These are phyloP conservation scores for Candida easanensis DNA, from an alignment of 805 yeast genomes.

Conservation along the genomic window DNA sequence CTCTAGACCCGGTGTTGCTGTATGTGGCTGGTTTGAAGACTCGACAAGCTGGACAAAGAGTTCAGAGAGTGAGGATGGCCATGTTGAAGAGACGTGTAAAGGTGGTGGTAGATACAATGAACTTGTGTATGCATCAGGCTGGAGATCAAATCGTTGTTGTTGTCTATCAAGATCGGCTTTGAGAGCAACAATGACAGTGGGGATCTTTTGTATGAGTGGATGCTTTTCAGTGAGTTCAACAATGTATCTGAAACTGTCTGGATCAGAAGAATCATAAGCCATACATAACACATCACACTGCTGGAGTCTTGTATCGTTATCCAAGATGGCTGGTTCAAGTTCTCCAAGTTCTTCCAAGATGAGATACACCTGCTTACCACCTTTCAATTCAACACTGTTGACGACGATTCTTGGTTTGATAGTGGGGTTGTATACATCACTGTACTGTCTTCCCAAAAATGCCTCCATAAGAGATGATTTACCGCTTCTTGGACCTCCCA, in stretches of 20 bases:
- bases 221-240: conserved; percentile 65
- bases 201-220: conserved; percentile 60
- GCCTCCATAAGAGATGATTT: conserved; percentile 82
- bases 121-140: conserved; percentile 84
- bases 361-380: conserved; percentile 93
- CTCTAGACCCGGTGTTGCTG: conserved; percentile 74
- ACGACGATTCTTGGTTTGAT: conserved; percentile 79
- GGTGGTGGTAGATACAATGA: conserved; percentile 72
- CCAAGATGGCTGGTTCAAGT: conserved; percentile 76
- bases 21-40: conserved; percentile 76
- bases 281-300: conserved; percentile 91
- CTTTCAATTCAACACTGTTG: conserved; percentile 87
- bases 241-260: conserved; percentile 85
- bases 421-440: conserved; percentile 76
- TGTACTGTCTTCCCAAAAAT: conserved; percentile 70
- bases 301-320: conserved; percentile 62
- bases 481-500: conserved; percentile 87
- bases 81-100: conserved; percentile 81
- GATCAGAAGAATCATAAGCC: conserved; percentile 92
- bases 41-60: conserved; percentile 83
- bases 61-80: conserved; percentile 86
- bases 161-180: conserved; percentile 96
- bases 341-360: conserved; percentile 90
- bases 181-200: conserved; percentile 84
- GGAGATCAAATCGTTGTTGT: conserved; percentile 81